Base-by-base conservation (phyloP, 805 yeast species). In the Clavispora carvajalis region DNA sequence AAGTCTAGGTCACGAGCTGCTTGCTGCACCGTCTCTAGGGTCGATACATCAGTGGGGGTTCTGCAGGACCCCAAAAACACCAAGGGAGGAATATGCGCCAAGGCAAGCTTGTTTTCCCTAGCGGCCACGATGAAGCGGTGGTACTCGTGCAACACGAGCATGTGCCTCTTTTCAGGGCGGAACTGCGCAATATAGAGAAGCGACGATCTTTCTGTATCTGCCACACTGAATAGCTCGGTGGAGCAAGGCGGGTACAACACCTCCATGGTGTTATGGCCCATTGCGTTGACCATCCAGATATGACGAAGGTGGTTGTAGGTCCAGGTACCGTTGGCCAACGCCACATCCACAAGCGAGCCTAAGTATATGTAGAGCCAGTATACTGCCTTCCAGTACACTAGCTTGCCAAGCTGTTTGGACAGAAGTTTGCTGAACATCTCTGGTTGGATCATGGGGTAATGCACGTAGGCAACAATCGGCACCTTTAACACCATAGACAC, bases 121-220 rank as follows among this genome's bases (percentile, higher is more conserved):
- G 44, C 37, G 13, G 43, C 35, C 19, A 55, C 51, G 28, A 81
- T 49, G 51, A 81, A 86, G 39, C 70, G 62, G 5, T 78, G 65
- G 62, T 76, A 95, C 48, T 89, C 81, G 8, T 60, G 46, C 34
- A 93, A 61, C 3, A 89, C 74, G 38, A 93, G 65, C 19, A 64
- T 71, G 58, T 93, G 98, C 46, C 99, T 77, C 62, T 93, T 93
- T 59, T 93, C 99, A 1, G 96, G 93, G 43, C 99, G 77, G 63
- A 86, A 93, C 62, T 93, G 99, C 0, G 97, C 98, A 35, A 93
- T 65, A 41, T 79, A 84, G 15, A 85, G 65, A 44, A 82, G 39
- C 33, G 36, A 13, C 1, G 34, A 28, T 3, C 39, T 21, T 9
- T 33, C 36, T 1, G 18, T 8, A 3, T 10, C 6, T 8, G 31